Evolutionary conservation across 345 rosid genomes (phyloP).

Genomic region (Moricandia arvensis): DNA sequence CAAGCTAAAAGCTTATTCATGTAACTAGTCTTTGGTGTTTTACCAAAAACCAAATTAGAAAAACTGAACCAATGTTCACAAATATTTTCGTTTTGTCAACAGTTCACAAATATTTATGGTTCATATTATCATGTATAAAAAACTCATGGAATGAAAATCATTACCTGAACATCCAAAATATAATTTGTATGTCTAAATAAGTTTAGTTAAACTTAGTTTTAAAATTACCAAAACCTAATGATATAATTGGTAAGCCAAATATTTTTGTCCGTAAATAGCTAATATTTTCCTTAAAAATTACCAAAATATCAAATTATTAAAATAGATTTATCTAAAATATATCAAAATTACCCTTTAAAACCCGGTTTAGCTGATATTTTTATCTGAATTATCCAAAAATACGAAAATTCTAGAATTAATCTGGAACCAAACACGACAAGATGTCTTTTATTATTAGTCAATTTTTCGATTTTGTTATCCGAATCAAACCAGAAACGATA

Average conservation of each 20-base stretch:
- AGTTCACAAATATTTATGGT: no score
- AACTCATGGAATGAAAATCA: not conserved
- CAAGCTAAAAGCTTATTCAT: not conserved
- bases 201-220: not conserved
- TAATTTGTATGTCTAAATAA: not conserved
- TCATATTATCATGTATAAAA: not conserved
- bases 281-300: no score
- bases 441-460: not conserved
- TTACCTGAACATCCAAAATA: not conserved
- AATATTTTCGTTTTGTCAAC: no score
- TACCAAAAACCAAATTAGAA: not conserved
- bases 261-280: no score
- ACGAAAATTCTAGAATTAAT: not conserved
- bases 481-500: not conserved
- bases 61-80: not conserved
- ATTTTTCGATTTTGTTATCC: not conserved
- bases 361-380: not conserved
- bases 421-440: not conserved
- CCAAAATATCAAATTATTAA: not conserved
- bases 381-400: no score
- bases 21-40: no score
- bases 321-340: no score
- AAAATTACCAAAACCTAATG: not conserved
- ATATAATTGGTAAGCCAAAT: no score
- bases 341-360: no score